Base-by-base conservation (phyloP, 768 basidiomycete genomes). In the Podaxis carcinomalis region DNA sequence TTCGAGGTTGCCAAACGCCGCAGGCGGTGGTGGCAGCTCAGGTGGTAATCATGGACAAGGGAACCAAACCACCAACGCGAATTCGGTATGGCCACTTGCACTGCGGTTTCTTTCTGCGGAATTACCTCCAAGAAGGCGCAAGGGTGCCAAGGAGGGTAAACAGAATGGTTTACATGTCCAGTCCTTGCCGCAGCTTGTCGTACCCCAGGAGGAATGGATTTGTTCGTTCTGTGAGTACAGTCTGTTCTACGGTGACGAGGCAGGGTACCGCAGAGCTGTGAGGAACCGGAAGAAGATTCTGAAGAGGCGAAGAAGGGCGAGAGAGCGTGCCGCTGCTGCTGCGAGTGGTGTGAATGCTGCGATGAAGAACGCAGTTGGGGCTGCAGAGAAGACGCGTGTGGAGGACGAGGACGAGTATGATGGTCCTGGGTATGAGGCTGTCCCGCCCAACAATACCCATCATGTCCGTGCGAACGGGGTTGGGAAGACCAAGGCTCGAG, bases 191-290 rank as follows among this genome's bases (percentile, higher is more conserved):
- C 71, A 65, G 62, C 72, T 87, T 56, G 80, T 79, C 23, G 80
- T 84, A 61, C 85, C 87, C 6, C 80, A 74, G 36, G 93, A 97
- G 23, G 96, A 98, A 72, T 97, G 92, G 89, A 88, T 98, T 61
- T 98, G 96, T 71, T 84, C 90, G 63, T 91, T 90, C 68, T 98
- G 96, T 78, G 96, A 98, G 75, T 95, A 94, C 71, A 80, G 86
- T 61, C 69, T 98, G 59, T 95, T 96, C 72, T 98, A 90, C 70
- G 93, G 93, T n/a, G 88, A 89, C 54, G 90, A 90, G 42, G 61
- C 74, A 57, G 82, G 78, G 57, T 88, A 90, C 71, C 78, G 83
- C 64, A 77, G 80, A 49, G 88, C 87, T 46, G 76, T 93, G 62
- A 76, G 85, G 72, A 86, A 80, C 65, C 75, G 93, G 63, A 92